Conservation (phyloP, 179 eudicot genomes). For the Carnegiea gigantea region DNA sequence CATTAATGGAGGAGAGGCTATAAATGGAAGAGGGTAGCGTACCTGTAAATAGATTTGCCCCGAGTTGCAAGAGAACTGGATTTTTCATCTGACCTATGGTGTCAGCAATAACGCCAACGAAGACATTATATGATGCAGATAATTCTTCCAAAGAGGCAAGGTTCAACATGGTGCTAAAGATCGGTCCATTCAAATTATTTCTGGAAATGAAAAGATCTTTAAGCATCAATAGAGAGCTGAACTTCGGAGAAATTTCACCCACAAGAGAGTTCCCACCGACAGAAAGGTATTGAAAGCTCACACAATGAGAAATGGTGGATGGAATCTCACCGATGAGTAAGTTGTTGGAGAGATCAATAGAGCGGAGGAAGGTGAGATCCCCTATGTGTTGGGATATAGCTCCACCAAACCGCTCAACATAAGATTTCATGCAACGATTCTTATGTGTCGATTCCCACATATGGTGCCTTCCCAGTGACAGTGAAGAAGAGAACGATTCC, state of each 20-base stretch:
- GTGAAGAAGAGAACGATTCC: too few relatives aligned
- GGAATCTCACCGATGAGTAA: constrained; percentile 27
- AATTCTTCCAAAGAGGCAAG: background rate
- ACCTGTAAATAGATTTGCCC: constrained; percentile 26
- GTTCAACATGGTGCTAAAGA: constrained; percentile 11
- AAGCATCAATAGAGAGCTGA: background rate
- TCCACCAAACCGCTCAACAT: constrained; percentile 2
- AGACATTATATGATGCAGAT: background rate
- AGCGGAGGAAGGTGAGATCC: constrained; percentile 24
- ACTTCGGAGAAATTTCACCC: background rate
- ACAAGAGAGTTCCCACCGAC: constrained; percentile 19
- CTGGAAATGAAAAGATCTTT: background rate
- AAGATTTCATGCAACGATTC: too few relatives aligned
- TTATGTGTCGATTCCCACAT: too few relatives aligned
- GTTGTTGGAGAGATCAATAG: constrained; percentile 11
- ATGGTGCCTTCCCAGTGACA: too few relatives aligned
- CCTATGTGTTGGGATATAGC: constrained; percentile 29
- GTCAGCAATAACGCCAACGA: background rate
- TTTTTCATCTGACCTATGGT: constrained; percentile 14
- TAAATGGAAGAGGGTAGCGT: constrained; percentile 31
- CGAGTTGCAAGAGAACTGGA: constrained; percentile 6
- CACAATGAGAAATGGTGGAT: constrained; percentile 21
- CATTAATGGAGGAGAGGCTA: constrained; percentile 32
- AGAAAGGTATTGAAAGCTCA: constrained; percentile 4
- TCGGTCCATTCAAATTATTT: background rate